Conservation (phyloP, 2,329 filamentous ascomycete species). For the Pseudogymnoascus sp. region DNA sequence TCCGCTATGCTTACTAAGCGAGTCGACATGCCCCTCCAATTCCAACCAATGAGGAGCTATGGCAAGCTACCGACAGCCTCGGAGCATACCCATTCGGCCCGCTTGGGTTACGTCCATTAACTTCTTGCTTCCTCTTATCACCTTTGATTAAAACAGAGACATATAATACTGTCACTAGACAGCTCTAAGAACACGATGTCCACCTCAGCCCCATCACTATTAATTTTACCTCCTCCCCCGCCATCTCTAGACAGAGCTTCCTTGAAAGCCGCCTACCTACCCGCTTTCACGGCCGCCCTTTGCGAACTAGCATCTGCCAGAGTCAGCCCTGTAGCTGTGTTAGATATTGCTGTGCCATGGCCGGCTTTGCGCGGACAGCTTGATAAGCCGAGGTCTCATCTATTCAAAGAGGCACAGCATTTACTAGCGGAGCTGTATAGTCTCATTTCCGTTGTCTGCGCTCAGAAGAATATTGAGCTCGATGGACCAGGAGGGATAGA, state of each 20-base stretch:
- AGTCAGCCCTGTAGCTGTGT: constrained; percentile 33
- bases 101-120: background rate
- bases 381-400: constrained; percentile 41
- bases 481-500: constrained; percentile 66
- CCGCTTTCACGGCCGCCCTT: constrained; percentile 46
- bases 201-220: constrained; percentile 36
- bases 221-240: constrained; percentile 56
- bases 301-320: constrained; percentile 35
- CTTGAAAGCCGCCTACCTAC: constrained; percentile 49
- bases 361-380: constrained; percentile 41
- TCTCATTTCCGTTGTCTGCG: constrained; percentile 64
- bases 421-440: constrained; percentile 71
- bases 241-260: constrained; percentile 41
- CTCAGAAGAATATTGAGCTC: constrained; percentile 52
- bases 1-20: background rate
- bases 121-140: background rate
- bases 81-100: background rate
- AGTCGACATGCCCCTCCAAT: background rate
- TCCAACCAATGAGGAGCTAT: background rate
- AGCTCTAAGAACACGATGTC: background rate
- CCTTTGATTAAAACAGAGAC: background rate
- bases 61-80: background rate
- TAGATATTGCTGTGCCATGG: constrained; percentile 56
- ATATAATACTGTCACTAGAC: background rate
- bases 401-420: constrained; percentile 64